Base-by-base conservation (phyloP, 2,329 filamentous ascomycete species). In the Endoconidiophora laricicola region DNA sequence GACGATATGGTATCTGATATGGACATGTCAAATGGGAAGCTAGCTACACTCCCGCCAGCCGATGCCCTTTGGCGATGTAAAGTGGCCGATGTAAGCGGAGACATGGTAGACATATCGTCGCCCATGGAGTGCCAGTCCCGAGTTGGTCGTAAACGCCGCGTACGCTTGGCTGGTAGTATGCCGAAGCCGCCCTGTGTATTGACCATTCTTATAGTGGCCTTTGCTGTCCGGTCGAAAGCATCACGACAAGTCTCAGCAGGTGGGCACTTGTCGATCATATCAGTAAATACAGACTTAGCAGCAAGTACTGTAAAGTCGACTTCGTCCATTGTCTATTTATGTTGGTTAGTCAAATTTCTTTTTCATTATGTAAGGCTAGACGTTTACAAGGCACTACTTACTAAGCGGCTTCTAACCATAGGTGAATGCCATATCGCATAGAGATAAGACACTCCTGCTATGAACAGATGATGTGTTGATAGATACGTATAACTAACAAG, bases 361-460 rank as follows among this genome's bases (percentile, higher is more conserved):
- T 43, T 67, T 57, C 66, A 60, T 33, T 40, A 9, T 14, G 6
- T 42, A 20, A 37, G 26, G 12, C 18, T 39, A 18, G 24, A 48
- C 42, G 10, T 6, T 5, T 3, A 40, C 20, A 12, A 33, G 16
- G 14, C 33, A 6, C 33, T n/a, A 70, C 83, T 68, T 75, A 90
- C 85, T 64, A 96, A 69, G 51, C 85, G 79, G 62, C 83, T 87
- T 58, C 90, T 78, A 46, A 96, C 90, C 49, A 86, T 75, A 4
- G 86, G 79, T 9, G 90, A 95, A 65, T 96, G 90, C 90, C 90
- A 96, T 52, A 96, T 91, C 18, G 91, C 88, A 64, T 95, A 96
- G 2, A 96, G 72, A 63, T 95, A 96, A 22, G 90, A 94, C 53
- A 96, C 81, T 66, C 88, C 90, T 24, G 90, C 90, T 84, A 94